Evolutionary conservation across 2,329 filamentous ascomycete species (phyloP).

Genomic region (Aureobasidium sp.): DNA sequence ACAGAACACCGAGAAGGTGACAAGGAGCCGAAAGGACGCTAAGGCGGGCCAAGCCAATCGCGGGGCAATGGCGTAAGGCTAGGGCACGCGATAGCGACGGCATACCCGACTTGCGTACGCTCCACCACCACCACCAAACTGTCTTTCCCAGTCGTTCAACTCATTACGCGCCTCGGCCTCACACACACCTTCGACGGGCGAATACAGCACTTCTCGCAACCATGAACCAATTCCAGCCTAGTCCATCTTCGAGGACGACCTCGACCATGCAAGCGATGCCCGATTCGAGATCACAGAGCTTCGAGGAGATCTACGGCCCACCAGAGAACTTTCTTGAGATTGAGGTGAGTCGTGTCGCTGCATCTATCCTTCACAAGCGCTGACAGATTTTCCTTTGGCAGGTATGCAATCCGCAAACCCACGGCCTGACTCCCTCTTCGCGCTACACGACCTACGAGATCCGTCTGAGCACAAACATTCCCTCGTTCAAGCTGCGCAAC

Average conservation of each 20-base stretch:
- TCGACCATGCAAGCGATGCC: conserved; percentile 53
- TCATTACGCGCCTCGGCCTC: neutral
- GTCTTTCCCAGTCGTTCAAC: neutral
- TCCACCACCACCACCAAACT: neutral
- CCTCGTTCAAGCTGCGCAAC: conserved; percentile 87
- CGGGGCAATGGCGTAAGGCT: neutral
- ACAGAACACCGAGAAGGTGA: neutral
- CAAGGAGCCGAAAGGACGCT: neutral
- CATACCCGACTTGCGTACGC: neutral
- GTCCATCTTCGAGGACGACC: neutral
- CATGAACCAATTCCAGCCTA: conserved; percentile 7
- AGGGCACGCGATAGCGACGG: conserved; percentile 1
- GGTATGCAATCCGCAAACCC: conserved; percentile 89
- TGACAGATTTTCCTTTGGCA: conserved; percentile 27
- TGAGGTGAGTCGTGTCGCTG: conserved; percentile 52
- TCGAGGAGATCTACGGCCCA: conserved; percentile 97
- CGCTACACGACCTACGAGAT: conserved; percentile 99
- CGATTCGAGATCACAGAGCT: conserved; percentile 77
- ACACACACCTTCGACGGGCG: neutral
- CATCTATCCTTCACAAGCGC: neutral
- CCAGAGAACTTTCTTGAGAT: conserved; percentile 99
- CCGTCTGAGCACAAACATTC: conserved; percentile 95
- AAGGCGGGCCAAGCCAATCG: neutral
- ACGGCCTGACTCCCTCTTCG: conserved; percentile 63
- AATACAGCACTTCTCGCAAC: neutral